These are phyloP conservation scores for Globisporangium ultimum DNA, from an alignment of 352 stramenopile genomes.

Conservation along the genomic window DNA sequence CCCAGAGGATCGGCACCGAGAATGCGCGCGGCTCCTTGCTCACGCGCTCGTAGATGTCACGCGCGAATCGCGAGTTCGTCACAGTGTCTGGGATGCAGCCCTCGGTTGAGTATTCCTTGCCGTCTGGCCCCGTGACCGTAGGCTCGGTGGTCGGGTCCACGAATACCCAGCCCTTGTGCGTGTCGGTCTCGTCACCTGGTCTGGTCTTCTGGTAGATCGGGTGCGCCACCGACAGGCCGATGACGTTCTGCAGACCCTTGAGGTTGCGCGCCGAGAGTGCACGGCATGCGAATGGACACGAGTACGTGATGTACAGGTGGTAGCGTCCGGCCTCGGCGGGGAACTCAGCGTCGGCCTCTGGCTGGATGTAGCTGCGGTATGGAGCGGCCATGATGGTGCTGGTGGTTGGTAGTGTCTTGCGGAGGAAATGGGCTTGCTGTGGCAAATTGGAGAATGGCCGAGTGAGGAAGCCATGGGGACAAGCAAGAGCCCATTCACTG, in stretches of 20 bases:
- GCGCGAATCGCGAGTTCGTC: slow-evolving; percentile 19
- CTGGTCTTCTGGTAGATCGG: slow-evolving; percentile 40
- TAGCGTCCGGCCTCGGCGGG: slow-evolving; percentile 60
- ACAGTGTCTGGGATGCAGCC: slow-evolving; percentile 20
- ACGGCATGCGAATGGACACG: slow-evolving; percentile 80
- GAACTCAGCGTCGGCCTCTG: slow-evolving; percentile 13
- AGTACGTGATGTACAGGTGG: slow-evolving; percentile 91
- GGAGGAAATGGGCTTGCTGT: no score
- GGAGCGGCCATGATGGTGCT: background rate
- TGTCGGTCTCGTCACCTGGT: slow-evolving; percentile 28
- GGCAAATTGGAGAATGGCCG: no score
- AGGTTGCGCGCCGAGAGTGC: slow-evolving; percentile 75
- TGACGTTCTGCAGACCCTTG: slow-evolving; percentile 90
- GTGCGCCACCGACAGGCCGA: slow-evolving; percentile 85
- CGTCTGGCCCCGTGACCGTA: slow-evolving; percentile 7
- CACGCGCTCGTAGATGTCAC: slow-evolving; percentile 35
- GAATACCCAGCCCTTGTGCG: slow-evolving; percentile 35
- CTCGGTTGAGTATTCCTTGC: slow-evolving; percentile 17
- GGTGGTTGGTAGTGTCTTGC: no score
- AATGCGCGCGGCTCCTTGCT: slow-evolving; percentile 14
- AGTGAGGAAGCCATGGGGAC: no score
- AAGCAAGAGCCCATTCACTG: no score
- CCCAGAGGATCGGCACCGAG: slow-evolving; percentile 69
- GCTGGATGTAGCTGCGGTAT: slow-evolving; percentile 22
- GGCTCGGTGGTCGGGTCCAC: slow-evolving; percentile 11